phyloP scores from a whole-genome alignment of 2,329 filamentous ascomycete species.

The Dichotomopilus funicola region DNA sequence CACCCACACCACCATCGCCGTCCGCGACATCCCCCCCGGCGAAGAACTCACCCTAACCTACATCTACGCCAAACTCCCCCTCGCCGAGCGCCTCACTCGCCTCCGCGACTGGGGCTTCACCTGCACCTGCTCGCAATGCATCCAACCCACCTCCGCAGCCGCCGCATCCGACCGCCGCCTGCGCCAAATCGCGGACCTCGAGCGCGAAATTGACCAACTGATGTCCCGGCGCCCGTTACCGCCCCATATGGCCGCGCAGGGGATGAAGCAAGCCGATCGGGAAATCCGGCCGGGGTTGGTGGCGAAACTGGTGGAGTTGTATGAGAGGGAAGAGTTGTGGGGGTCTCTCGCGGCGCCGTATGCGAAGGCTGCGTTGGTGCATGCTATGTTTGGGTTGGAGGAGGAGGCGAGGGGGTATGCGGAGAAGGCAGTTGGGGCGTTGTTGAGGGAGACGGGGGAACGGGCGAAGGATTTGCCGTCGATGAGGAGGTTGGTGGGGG shows the following conservation, averaged over 20 bases:
- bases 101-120: constrained; percentile 32
- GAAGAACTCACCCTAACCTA: constrained; percentile 35
- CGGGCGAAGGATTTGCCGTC: constrained; percentile 24
- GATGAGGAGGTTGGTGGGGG: constrained; percentile 29
- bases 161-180: constrained; percentile 30
- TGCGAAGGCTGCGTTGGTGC: constrained; percentile 35
- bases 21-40: constrained; percentile 30
- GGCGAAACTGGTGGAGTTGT: constrained; percentile 27
- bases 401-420: constrained; percentile 29
- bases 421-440: constrained; percentile 27
- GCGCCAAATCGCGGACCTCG: constrained; percentile 25
- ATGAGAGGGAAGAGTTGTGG: constrained; percentile 30
- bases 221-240: constrained; percentile 10
- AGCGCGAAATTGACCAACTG: constrained; percentile 23
- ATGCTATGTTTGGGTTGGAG: constrained; percentile 32
- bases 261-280: neutral
- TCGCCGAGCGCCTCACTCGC: constrained; percentile 26
- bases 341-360: constrained; percentile 31
- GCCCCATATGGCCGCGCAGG: neutral
- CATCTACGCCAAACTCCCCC: constrained; percentile 26
- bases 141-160: constrained; percentile 10
- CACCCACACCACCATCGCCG: constrained; percentile 33
- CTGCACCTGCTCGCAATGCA: constrained; percentile 32
- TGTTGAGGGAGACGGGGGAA: constrained; percentile 30
- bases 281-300: constrained; percentile 25